Evolutionary conservation across 2,329 filamentous ascomycete species (phyloP).

Genomic region (Fusarium sp.): DNA sequence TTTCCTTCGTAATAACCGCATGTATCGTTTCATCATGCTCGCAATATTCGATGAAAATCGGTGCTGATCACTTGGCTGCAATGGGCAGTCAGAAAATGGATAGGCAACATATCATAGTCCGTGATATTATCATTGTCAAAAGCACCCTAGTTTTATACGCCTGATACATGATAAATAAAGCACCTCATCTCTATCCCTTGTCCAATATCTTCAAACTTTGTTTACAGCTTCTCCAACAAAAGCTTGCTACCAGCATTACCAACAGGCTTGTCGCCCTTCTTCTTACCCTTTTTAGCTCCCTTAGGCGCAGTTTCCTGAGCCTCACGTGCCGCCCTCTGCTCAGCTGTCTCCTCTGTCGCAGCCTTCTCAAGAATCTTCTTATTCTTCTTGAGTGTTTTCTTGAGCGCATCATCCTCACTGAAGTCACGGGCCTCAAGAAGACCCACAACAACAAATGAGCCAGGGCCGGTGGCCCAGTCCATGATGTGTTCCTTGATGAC

Average conservation of each 20-base stretch:
- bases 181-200: constrained; percentile 11
- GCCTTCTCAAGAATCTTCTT: constrained; percentile 77
- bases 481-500: constrained; percentile 79
- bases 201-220: neutral
- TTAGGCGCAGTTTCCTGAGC: constrained; percentile 60
- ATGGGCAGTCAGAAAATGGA: neutral
- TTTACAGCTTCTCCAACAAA: constrained; percentile 66
- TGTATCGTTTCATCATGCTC: neutral
- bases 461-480: constrained; percentile 86
- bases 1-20: neutral
- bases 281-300: constrained; percentile 54
- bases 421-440: constrained; percentile 82
- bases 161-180: constrained; percentile 35
- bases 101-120: constrained; percentile 29
- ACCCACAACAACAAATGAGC: constrained; percentile 86
- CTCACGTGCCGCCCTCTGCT: constrained; percentile 63
- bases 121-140: constrained; percentile 40
- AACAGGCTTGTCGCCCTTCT: constrained; percentile 57
- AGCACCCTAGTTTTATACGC: constrained; percentile 41
- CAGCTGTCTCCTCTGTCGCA: constrained; percentile 66
- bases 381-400: constrained; percentile 76
- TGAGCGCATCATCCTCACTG: constrained; percentile 71
- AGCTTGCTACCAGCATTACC: constrained; percentile 72
- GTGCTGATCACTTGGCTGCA: neutral
- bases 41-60: neutral